These are phyloP conservation scores for Diaporthe longicolla DNA, from an alignment of 2,329 filamentous ascomycete genomes.

Conservation along the genomic window DNA sequence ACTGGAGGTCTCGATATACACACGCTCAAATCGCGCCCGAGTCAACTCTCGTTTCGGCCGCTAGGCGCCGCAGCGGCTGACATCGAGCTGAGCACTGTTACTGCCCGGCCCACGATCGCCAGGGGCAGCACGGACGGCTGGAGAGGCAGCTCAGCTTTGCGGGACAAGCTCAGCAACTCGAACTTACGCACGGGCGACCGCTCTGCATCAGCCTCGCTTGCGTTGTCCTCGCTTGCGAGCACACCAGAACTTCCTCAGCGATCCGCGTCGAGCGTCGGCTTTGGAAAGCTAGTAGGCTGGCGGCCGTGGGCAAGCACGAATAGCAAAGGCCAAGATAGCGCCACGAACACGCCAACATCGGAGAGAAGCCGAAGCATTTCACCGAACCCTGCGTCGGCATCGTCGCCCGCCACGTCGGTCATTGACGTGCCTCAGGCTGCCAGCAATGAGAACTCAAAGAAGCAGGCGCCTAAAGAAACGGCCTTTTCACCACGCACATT, in stretches of 20 bases:
- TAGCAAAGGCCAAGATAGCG: constrained; percentile 9
- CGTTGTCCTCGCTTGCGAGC: constrained; percentile 18
- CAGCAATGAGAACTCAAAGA: constrained; percentile 20
- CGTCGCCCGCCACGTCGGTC: constrained; percentile 40
- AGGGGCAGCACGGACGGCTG: constrained; percentile 55
- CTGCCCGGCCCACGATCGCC: constrained; percentile 70
- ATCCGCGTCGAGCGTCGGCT: constrained; percentile 46
- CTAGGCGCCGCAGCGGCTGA: constrained; percentile 68
- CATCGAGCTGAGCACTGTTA: constrained; percentile 71
- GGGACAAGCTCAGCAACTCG: constrained; percentile 66
- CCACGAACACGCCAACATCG: constrained; percentile 31
- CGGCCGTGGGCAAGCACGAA: constrained; percentile 59
- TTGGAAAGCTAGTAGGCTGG: constrained; percentile 65
- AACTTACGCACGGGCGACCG: constrained; percentile 48
- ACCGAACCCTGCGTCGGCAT: constrained; percentile 34
- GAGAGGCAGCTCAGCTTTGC: constrained; percentile 69
- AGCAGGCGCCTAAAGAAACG: constrained; percentile 30
- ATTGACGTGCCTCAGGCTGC: constrained; percentile 10
- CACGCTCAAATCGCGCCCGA: constrained; percentile 80
- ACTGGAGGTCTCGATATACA: constrained; percentile 92
- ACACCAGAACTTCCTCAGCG: constrained; percentile 40
- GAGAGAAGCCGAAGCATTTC: constrained; percentile 35
- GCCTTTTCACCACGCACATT: constrained; percentile 40
- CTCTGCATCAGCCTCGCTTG: constrained; percentile 21
- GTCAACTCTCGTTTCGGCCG: constrained; percentile 75